phyloP scores from a whole-genome alignment of 768 basidiomycete genomes.

The Phaffia australis region DNA sequence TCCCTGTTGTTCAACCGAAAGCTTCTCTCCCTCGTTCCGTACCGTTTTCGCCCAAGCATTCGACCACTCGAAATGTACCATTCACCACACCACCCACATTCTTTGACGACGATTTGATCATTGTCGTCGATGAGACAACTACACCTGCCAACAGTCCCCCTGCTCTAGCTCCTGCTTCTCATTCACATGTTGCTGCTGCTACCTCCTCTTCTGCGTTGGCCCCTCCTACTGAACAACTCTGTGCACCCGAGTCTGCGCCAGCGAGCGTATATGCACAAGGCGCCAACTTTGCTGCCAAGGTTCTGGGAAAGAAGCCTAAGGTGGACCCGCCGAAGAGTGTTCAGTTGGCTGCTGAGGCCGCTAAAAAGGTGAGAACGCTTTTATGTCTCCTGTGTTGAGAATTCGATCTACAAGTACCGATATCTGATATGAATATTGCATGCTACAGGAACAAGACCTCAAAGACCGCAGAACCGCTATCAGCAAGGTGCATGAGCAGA shows the following conservation, averaged over 20 bases:
- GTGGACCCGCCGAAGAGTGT: constrained; percentile 53
- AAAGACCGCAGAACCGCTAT: constrained; percentile 64
- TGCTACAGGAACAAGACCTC: constrained; percentile 71
- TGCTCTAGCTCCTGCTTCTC: no score
- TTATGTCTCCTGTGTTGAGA: constrained; percentile 3
- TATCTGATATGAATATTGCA: constrained; percentile 3
- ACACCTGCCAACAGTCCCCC: no score
- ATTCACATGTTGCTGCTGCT: no score
- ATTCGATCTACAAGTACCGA: neutral
- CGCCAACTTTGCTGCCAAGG: constrained; percentile 13
- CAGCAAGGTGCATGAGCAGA: constrained; percentile 68
- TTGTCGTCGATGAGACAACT: no score
- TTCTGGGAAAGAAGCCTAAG: constrained; percentile 11
- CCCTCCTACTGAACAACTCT: no score
- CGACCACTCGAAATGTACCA: no score
- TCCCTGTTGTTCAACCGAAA: no score
- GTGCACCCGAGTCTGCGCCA: neutral
- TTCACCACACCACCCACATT: no score
- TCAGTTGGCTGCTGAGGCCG: constrained; percentile 67
- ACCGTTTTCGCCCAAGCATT: no score
- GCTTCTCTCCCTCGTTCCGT: no score
- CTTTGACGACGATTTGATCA: no score
- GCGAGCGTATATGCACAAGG: constrained; percentile 19
- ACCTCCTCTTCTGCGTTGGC: no score
- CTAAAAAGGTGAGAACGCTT: constrained; percentile 62